These are phyloP conservation scores for Cordyceps tenuipes DNA, from an alignment of 2,329 filamentous ascomycete genomes.

Conservation along the genomic window DNA sequence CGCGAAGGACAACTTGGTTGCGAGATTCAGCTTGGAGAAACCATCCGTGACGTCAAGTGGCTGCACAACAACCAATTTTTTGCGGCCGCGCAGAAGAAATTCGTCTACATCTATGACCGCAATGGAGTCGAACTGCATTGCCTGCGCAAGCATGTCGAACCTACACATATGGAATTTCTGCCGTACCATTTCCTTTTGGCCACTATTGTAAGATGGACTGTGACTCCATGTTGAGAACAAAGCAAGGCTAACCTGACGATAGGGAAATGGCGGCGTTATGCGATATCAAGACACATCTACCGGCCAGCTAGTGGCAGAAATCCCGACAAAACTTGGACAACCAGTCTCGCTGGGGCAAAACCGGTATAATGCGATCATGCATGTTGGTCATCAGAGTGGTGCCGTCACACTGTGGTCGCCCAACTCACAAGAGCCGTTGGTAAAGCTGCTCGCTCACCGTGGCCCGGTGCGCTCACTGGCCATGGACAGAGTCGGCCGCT, in stretches of 20 bases:
- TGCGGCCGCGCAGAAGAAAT: constrained; percentile 91
- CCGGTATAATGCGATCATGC: constrained; percentile 82
- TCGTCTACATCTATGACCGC: constrained; percentile 92
- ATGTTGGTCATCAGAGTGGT: constrained; percentile 91
- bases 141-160: constrained; percentile 81
- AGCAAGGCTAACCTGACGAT: neutral
- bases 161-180: constrained; percentile 88
- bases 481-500: constrained; percentile 81
- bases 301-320: constrained; percentile 77
- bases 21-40: constrained; percentile 86
- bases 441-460: constrained; percentile 82
- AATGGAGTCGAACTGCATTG: constrained; percentile 89
- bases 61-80: constrained; percentile 93
- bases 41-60: constrained; percentile 81
- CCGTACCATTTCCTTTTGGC: constrained; percentile 93
- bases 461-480: constrained; percentile 82
- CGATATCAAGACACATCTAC: constrained; percentile 96
- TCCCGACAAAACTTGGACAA: constrained; percentile 75
- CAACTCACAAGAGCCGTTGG: constrained; percentile 75
- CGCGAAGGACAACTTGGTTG: constrained; percentile 82
- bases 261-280: constrained; percentile 71
- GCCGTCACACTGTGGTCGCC: constrained; percentile 94
- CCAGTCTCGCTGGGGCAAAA: constrained; percentile 83
- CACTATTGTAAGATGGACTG: constrained; percentile 56
- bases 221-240: constrained; percentile 19